Conservation (phyloP, 2,329 filamentous ascomycete genomes). For the Aspergillus pseudoglaucus region DNA sequence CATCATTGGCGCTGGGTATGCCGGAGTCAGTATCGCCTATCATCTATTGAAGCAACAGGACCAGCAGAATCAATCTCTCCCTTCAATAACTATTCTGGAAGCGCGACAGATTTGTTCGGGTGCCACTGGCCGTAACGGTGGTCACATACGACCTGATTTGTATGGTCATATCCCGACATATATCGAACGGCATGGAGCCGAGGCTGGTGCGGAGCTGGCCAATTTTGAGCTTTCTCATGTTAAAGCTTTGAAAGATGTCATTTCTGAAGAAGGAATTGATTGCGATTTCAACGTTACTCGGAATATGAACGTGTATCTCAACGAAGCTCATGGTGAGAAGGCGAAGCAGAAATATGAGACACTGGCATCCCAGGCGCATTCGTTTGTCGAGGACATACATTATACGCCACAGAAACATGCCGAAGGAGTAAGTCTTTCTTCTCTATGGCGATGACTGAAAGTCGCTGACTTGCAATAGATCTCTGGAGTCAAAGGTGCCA, state of each 20-base stretch:
- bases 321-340: slow-evolving; percentile 26
- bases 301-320: slow-evolving; percentile 37
- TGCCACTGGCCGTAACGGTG: slow-evolving; percentile 42
- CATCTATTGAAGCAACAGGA: slow-evolving; percentile 30
- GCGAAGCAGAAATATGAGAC: slow-evolving; percentile 22
- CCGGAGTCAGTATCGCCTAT: slow-evolving; percentile 41
- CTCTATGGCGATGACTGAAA: neutral
- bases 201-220: slow-evolving; percentile 34
- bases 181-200: slow-evolving; percentile 30
- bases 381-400: slow-evolving; percentile 25
- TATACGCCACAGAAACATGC: slow-evolving; percentile 20
- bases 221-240: slow-evolving; percentile 39
- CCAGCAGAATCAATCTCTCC: slow-evolving; percentile 10
- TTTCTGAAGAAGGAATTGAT: slow-evolving; percentile 39
- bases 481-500: slow-evolving; percentile 36
- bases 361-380: slow-evolving; percentile 22
- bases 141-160: slow-evolving; percentile 39
- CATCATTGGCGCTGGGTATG: slow-evolving; percentile 44
- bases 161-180: slow-evolving; percentile 36
- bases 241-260: slow-evolving; percentile 35
- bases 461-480: slow-evolving; percentile 12
- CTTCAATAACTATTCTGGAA: slow-evolving; percentile 35
- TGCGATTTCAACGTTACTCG: slow-evolving; percentile 40
- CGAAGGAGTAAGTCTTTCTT: slow-evolving; percentile 20
- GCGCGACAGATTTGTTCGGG: slow-evolving; percentile 39